Conservation (phyloP, 2,329 filamentous ascomycete genomes). For the Dactylonectria estremocensis region DNA sequence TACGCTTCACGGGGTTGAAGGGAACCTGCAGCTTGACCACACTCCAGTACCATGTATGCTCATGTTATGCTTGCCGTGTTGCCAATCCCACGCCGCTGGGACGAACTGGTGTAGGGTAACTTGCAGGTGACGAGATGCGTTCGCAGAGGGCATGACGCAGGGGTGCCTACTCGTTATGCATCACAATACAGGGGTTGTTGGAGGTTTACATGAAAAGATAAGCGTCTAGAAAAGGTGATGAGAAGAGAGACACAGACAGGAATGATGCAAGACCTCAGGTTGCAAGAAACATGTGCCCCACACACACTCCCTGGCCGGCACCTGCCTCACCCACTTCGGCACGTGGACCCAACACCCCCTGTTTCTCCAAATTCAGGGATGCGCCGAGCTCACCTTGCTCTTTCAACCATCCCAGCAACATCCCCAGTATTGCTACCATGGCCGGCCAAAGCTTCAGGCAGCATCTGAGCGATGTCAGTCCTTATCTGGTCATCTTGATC, state of each 20-base stretch:
- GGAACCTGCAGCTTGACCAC: no score
- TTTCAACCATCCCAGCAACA: conserved; percentile 6
- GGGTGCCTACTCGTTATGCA: background rate
- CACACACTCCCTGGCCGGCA: no score
- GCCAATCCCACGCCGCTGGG: background rate
- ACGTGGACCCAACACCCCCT: conserved; percentile 32
- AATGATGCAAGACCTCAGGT: background rate
- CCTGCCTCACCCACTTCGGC: conserved; percentile 20
- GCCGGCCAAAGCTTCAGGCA: conserved; percentile 47
- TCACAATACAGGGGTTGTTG: no score
- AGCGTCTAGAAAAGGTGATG: no score
- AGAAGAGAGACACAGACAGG: no score
- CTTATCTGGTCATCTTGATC: conserved; percentile 84
- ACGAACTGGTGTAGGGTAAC: conserved; percentile 23
- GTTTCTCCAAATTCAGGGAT: conserved; percentile 14
- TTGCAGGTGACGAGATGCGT: background rate
- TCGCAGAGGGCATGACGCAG: conserved; percentile 11
- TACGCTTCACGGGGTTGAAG: background rate
- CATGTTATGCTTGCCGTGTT: background rate
- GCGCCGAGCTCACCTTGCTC: background rate
- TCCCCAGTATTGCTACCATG: conserved; percentile 46
- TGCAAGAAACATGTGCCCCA: no score
- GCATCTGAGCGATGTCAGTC: conserved; percentile 70
- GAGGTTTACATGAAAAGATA: no score
- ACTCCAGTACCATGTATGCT: background rate